These are phyloP conservation scores for Cairneyella variabilis DNA, from an alignment of 495 filamentous ascomycete genomes.

Conservation along the genomic window DNA sequence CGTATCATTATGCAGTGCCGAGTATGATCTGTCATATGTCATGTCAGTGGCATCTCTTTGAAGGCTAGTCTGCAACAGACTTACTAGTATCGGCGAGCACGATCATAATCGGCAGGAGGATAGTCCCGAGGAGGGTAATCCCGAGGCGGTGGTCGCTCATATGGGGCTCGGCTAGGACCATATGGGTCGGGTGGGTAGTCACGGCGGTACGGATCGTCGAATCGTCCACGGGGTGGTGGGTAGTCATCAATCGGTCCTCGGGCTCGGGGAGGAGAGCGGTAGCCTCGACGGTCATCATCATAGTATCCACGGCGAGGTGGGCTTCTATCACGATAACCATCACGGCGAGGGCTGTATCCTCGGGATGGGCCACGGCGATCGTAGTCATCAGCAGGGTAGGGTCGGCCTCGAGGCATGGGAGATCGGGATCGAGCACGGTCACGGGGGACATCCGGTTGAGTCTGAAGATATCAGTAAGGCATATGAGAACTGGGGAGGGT, in stretches of 20 bases:
- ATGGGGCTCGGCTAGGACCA: slow-evolving; percentile 49
- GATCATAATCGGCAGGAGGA: slow-evolving; percentile 41
- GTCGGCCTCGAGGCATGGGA: slow-evolving; percentile 64
- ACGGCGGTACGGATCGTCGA: slow-evolving; percentile 60
- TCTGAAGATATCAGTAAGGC: slow-evolving; percentile 25
- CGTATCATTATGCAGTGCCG: no score
- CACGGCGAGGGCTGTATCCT: slow-evolving; percentile 67
- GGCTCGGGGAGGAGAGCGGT: slow-evolving; percentile 68
- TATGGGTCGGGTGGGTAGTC: slow-evolving; percentile 61
- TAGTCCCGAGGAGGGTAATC: slow-evolving; percentile 49
- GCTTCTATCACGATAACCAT: slow-evolving; percentile 83
- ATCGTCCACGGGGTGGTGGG: slow-evolving; percentile 55
- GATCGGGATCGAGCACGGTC: slow-evolving; percentile 76
- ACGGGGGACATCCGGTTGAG: slow-evolving; percentile 64
- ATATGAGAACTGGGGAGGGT: not conserved
- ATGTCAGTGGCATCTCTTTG: no score
- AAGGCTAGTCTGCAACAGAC: no score
- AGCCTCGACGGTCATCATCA: slow-evolving; percentile 59
- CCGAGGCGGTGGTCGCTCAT: slow-evolving; percentile 55
- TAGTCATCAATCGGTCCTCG: slow-evolving; percentile 69
- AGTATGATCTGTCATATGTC: no score
- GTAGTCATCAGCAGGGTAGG: slow-evolving; percentile 70
- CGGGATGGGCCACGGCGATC: slow-evolving; percentile 74
- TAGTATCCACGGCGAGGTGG: slow-evolving; percentile 80
- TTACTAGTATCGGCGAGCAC: slow-evolving; percentile 30